Percentiles rank a stretch among this genome's conserved stretches.
phyloP scores from a whole-genome alignment of 345 rosid species.

The Laguncularia racemosa region DNA sequence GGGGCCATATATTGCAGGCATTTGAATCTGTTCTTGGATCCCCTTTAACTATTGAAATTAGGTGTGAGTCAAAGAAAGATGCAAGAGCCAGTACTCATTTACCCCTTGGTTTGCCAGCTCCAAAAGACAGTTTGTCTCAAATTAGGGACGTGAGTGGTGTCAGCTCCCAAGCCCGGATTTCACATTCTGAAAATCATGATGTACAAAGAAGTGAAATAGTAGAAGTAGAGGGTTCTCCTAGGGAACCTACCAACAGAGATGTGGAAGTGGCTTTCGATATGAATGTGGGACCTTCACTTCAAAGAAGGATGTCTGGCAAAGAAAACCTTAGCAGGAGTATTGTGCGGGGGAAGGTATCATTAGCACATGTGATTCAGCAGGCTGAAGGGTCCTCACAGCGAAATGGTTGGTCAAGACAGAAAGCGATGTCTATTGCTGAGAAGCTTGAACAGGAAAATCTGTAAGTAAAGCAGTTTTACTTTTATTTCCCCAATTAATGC shows the following conservation, averaged over 20 bases:
- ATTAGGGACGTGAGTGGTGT: constrained; percentile 6
- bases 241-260: constrained; percentile 18
- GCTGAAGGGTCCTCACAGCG: constrained; percentile 72
- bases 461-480: constrained; percentile 32
- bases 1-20: constrained; percentile 60
- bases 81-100: constrained; percentile 15
- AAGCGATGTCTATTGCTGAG: constrained; percentile 82
- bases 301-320: constrained; percentile 41
- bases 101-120: constrained; percentile 34
- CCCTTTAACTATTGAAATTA: constrained; percentile 68
- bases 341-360: constrained; percentile 88
- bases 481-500: neutral
- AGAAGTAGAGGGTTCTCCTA: constrained; percentile 49
- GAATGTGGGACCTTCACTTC: constrained; percentile 10
- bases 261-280: constrained; percentile 19
- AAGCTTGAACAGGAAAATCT: constrained; percentile 94
- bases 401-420: constrained; percentile 72
- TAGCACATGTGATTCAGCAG: constrained; percentile 79
- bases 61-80: constrained; percentile 52
- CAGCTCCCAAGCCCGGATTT: constrained; percentile 11
- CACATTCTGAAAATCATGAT: constrained; percentile 17
- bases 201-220: constrained; percentile 60
- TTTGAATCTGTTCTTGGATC: constrained; percentile 80
- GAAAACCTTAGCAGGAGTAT: constrained; percentile 61
- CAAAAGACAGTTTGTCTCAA: constrained; percentile 33